Base-by-base conservation (phyloP, 768 basidiomycete species). In the Psilocybe cubensis region DNA sequence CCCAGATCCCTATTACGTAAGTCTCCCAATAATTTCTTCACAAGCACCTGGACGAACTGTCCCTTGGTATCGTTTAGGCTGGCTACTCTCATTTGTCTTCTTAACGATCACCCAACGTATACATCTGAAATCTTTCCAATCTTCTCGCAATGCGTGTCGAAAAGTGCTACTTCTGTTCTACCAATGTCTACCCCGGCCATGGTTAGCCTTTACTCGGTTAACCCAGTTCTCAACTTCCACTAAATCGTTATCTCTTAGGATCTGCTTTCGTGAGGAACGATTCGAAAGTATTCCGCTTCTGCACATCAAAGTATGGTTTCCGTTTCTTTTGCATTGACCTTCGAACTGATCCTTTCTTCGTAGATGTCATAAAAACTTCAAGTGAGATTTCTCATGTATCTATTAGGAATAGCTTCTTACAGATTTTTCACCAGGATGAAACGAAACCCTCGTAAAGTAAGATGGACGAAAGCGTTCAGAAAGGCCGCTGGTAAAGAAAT, bases 311-410 rank as follows among this genome's bases (percentile, higher is more conserved):
- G 92, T 99, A 63, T 66, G 88, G 70, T 27, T 52, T 44, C n/a
- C 33, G 69, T 33, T 49, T 48, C 6, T 14, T n/a, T 31, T n/a
- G 33, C 27, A 24, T 51, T 17, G 25, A 31, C 31, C 50, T 11
- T 25, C 40, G 8, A 20, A 35, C 35, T 23, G 24, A 45, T 61
- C 31, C 56, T 67, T 14, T 66, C 21, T 54, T 4, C 50, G 12
- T 52, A 96, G 93, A 81, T 97, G 97, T 72, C 93, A 98, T 75
- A 98, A 98, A 78, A 99, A 98, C 76, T 99, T 99, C 87, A 99
- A 99, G 94, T 94, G 67, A 63, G 83, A 70, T 41, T 11, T 8
- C 24, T 35, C 17, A 18, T 48, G 14, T n/a, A 28, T 24, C 1
- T 18, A 20, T 28, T 57, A 46, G 24, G 48, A 28, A 50, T 14